Evolutionary conservation across 345 rosid species (phyloP).

Genomic region (Microthlaspi erraticum): DNA sequence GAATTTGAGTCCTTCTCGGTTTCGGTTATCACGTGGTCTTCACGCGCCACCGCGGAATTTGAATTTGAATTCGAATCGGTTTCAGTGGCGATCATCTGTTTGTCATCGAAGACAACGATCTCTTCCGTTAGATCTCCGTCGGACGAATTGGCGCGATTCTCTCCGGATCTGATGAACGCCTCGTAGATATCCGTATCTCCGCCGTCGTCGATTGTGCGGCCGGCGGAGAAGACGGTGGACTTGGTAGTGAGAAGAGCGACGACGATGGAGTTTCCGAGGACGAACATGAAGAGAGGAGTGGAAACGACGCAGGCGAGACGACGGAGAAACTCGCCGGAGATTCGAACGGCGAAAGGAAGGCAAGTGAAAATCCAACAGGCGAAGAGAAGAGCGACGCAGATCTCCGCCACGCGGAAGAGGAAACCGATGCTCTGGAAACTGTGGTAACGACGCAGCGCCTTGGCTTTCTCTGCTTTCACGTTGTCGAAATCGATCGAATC

Average conservation of each 20-base stretch:
- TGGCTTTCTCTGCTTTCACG: constrained; percentile 52
- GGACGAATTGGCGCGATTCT: constrained; percentile 19
- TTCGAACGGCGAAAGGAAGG: constrained; percentile 54
- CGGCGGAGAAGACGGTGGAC: constrained; percentile 49
- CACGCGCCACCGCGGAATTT: constrained; percentile 36
- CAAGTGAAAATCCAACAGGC: constrained; percentile 55
- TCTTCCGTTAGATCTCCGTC: constrained; percentile 45
- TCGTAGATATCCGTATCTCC: constrained; percentile 50
- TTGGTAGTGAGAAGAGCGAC: constrained; percentile 62
- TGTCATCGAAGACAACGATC: constrained; percentile 46
- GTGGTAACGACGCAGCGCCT: constrained; percentile 33
- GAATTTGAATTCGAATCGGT: neutral
- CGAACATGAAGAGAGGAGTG: constrained; percentile 63
- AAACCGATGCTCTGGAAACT: constrained; percentile 46
- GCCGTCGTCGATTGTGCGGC: constrained; percentile 9
- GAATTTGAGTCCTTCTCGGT: neutral
- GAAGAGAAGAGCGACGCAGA: constrained; percentile 45
- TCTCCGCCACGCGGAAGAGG: constrained; percentile 47
- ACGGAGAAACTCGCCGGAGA: constrained; percentile 57
- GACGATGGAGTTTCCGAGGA: constrained; percentile 63
- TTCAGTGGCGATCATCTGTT: constrained; percentile 20
- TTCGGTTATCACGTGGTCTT: constrained; percentile 15
- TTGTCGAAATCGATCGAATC: constrained; percentile 45
- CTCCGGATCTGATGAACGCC: constrained; percentile 49
- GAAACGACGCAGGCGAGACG: constrained; percentile 48